phyloP scores from a whole-genome alignment of 2,329 filamentous ascomycete genomes.

The Ilyonectria mors-panacis region DNA sequence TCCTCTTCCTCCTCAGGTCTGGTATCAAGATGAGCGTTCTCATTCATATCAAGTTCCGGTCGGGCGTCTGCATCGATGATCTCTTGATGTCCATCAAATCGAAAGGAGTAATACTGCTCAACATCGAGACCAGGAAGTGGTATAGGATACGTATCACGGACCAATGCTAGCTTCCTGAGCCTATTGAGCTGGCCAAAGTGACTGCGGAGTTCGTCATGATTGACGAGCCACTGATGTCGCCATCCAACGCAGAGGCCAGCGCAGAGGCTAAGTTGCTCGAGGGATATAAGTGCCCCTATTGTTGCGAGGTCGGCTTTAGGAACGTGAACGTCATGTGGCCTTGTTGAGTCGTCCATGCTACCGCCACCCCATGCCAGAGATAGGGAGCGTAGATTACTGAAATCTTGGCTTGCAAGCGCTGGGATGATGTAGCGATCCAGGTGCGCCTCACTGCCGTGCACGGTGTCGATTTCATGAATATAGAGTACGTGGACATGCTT shows the following conservation, averaged over 20 bases:
- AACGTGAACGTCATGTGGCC: conserved; percentile 7
- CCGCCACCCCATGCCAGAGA: conserved; percentile 26
- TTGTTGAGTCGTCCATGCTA: not conserved
- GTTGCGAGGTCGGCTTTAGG: conserved; percentile 1
- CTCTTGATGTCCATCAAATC: not conserved
- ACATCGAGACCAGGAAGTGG: not conserved
- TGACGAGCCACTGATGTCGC: conserved; percentile 21
- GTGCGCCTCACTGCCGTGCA: not conserved
- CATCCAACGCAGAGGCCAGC: not conserved
- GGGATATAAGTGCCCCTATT: conserved; percentile 23
- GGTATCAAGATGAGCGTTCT: not conserved
- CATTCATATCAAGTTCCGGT: not conserved
- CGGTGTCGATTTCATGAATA: conserved; percentile 8
- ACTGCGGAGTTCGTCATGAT: conserved; percentile 15
- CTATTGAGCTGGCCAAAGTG: not conserved
- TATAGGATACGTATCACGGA: conserved; percentile 25
- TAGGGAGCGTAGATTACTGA: conserved; percentile 26
- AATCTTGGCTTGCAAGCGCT: not conserved
- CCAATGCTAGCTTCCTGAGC: conserved; percentile 26
- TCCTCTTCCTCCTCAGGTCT: not conserved
- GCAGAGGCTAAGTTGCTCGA: conserved; percentile 30
- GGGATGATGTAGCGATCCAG: conserved; percentile 30
- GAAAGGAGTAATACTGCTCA: conserved; percentile 9
- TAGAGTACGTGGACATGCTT: conserved; percentile 5
- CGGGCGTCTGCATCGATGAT: conserved; percentile 2